Percentiles rank a stretch among this genome's conserved stretches.
Evolutionary conservation across 768 basidiomycete species (phyloP).

Genomic region (Kwoniella dejecticola): DNA sequence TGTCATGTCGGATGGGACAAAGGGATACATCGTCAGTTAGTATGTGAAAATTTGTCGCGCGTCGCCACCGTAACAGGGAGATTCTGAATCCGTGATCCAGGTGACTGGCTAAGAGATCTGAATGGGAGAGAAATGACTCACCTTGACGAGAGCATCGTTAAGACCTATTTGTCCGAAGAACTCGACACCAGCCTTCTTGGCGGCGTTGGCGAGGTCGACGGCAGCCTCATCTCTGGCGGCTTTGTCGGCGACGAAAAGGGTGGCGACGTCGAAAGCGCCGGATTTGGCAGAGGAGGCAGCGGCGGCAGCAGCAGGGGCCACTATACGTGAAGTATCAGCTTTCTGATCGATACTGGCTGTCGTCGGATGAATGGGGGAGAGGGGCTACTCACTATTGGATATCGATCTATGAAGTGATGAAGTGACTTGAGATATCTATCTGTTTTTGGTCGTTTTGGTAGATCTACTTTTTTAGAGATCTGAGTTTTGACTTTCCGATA

Average conservation of each 20-base stretch:
- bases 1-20: conserved; percentile 16
- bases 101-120: neutral
- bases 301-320: conserved; percentile 64
- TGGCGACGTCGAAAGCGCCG: conserved; percentile 64
- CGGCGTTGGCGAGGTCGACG: conserved; percentile 68
- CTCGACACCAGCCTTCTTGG: conserved; percentile 80
- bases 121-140: conserved; percentile 27
- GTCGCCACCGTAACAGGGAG: conserved; percentile 16
- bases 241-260: conserved; percentile 85
- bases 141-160: conserved; percentile 70
- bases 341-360: neutral
- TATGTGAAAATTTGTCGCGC: neutral
- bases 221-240: conserved; percentile 73
- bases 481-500: neutral
- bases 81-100: neutral
- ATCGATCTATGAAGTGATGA: conserved; percentile 6
- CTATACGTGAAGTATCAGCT: conserved; percentile 32
- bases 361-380: neutral
- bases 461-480: conserved; percentile 1
- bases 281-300: conserved; percentile 67
- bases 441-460: conserved; percentile 9
- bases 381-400: conserved; percentile 24
- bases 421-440: conserved; percentile 5
- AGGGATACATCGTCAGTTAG: neutral
- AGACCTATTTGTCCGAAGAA: conserved; percentile 72